phyloP scores from a whole-genome alignment of 1,139 yeast genomes.

The Lodderomyces margitis region DNA sequence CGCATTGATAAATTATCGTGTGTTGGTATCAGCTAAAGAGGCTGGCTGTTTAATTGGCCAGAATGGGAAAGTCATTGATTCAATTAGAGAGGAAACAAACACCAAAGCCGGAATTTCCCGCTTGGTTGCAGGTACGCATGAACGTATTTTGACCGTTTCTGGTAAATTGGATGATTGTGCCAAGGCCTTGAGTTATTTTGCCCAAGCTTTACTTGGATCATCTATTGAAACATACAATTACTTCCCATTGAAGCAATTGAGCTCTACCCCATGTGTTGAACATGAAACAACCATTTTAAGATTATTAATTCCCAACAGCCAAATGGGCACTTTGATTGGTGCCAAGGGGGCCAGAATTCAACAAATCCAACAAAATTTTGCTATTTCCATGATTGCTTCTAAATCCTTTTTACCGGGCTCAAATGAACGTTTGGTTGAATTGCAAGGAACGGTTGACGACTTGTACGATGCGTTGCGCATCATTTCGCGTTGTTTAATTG shows the following conservation, averaged over 20 bases:
- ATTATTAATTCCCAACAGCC: slow-evolving; percentile 77
- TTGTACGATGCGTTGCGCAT: slow-evolving; percentile 59
- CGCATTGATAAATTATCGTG: slow-evolving; percentile 56
- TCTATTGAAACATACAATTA: slow-evolving; percentile 45
- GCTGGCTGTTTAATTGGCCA: slow-evolving; percentile 92
- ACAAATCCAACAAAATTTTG: slow-evolving; percentile 66
- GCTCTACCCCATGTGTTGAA: slow-evolving; percentile 48
- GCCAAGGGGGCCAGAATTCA: slow-evolving; percentile 81
- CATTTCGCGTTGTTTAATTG: slow-evolving; percentile 71
- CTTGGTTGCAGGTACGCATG: slow-evolving; percentile 78
- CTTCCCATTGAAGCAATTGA: slow-evolving; percentile 63
- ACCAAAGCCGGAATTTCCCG: slow-evolving; percentile 90
- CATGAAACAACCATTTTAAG: slow-evolving; percentile 61
- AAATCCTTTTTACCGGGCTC: slow-evolving; percentile 82
- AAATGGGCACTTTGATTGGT: slow-evolving; percentile 90
- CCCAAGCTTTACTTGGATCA: slow-evolving; percentile 56
- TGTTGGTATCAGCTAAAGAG: slow-evolving; percentile 80
- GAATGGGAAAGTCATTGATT: slow-evolving; percentile 77
- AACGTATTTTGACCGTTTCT: slow-evolving; percentile 76
- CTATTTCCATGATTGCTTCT: slow-evolving; percentile 83
- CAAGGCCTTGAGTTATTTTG: slow-evolving; percentile 68
- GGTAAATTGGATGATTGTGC: slow-evolving; percentile 79
- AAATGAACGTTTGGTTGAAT: slow-evolving; percentile 83
- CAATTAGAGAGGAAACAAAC: slow-evolving; percentile 70
- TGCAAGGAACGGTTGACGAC: slow-evolving; percentile 75